A percentile compares a stretch with the other conserved stretches of the same genome.
These are phyloP conservation scores for Saccharum spontaneum DNA, from an alignment of 176 grass and related monocot species.

Conservation along the genomic window DNA sequence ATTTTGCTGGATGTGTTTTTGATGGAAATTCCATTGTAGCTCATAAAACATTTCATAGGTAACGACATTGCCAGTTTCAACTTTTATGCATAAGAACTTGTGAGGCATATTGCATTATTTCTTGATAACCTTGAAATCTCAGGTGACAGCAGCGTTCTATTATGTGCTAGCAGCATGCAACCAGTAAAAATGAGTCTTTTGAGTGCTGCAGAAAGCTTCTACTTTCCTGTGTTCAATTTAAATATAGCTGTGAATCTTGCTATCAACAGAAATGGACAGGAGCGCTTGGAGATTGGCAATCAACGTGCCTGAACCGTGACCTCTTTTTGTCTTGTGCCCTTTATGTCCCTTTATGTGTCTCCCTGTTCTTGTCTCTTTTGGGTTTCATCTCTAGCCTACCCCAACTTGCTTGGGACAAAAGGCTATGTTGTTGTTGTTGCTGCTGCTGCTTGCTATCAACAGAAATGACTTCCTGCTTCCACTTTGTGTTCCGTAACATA, in stretches of 20 bases:
- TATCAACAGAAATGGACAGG: neutral
- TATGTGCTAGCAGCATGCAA: neutral
- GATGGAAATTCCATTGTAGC: conserved; percentile 78
- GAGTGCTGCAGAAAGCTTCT: neutral
- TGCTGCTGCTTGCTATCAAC: conserved; percentile 2
- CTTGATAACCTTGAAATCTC: neutral
- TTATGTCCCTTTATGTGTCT: too few species aligned
- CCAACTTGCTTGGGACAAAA: too few species aligned
- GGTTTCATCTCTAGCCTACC: too few species aligned
- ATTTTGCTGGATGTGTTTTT: conserved; percentile 96
- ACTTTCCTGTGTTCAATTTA: neutral
- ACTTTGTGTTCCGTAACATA: neutral
- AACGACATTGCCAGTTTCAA: conserved; percentile 12
- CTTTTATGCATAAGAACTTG: neutral
- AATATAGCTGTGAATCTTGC: neutral
- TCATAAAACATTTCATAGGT: conserved; percentile 99
- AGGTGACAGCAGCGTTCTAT: neutral
- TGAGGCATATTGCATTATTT: conserved; percentile 3
- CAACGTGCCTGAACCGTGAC: too few species aligned
- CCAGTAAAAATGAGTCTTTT: neutral
- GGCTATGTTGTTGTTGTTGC: too few species aligned
- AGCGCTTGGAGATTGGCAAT: too few species aligned
- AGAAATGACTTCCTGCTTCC: neutral
- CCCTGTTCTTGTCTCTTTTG: too few species aligned
- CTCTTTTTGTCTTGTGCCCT: too few species aligned